Evolutionary conservation across 1,284 basidiomycete genomes (phyloP), one percentile per base, ranked within the genome.

Genomic region (Cerrena zonata): DNA sequence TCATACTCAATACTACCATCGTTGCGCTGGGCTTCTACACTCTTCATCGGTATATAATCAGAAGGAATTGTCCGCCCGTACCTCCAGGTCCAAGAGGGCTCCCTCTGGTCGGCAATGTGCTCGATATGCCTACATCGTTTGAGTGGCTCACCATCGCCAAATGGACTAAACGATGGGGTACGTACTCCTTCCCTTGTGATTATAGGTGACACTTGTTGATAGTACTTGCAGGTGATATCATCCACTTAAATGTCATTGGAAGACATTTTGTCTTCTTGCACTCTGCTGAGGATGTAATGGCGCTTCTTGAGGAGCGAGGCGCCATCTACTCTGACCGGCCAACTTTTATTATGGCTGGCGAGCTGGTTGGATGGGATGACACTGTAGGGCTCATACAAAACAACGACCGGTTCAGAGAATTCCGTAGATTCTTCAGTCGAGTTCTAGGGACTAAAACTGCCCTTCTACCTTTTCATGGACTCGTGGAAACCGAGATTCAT

Each of bases 321-420:
- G 19, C 66, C 12, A 61, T 67, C 22, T 72, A 71, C 54, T 72
- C 70, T 15, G 69, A 71, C 53, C 58, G 72, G 5, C 69, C 68
- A 0, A 53, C 45, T 11, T 48, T 64, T 15, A 55, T 58, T 5
- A 66, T 72, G 61, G 61, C 56, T 23, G 65, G 65, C 12, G 66
- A 70, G 39, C 52, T 69, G 30, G 54, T 63, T 22, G 64, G 67
- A 18, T 71, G 65, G 55, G 59, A 62, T 26, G 57, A 66, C 44
- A 57, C 64, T 1, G 60, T 73, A 36, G 64, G 65, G 12, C 55
- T 71, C 38, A 57, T 56, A 39, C 61, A 45, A 36, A 71, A 71
- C 49, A 66, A 67, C 4, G 60, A 64, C 2, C 62, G 61, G 2
- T 73, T 69, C 60, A 60, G 68, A 15, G 67, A 68, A 45, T 67